Base-by-base conservation (phyloP, 495 filamentous ascomycete species). In the Penicillium ochrochloron region DNA sequence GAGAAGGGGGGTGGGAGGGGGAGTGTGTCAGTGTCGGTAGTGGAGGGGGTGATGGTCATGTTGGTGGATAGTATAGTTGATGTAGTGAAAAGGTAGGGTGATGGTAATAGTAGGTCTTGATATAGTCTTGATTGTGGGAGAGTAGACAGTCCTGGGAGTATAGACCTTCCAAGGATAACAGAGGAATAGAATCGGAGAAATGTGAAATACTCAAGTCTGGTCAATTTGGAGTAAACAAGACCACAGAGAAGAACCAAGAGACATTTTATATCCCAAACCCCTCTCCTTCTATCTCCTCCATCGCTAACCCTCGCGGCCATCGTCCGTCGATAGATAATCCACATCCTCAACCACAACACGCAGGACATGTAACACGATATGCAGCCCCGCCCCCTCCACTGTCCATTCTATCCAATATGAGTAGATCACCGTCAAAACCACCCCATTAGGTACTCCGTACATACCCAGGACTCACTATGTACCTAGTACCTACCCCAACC, bases 1-100 rank as follows among this genome's bases (percentile, higher is more conserved):
- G 82, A 76, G 69, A 89, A 88, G 44, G 85, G 85, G 41, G 82
- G 73, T 21, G 86, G 85, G 59, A 87, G 85, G 62, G 70, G 50
- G 35, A 73, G 33, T 0, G 63, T 37, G 33, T 59, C 19, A 2
- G 63, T 37, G 33, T 59, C 19, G 37, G 62, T 64, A 23, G 44
- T 35, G 37, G 27, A 31, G 29, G 44, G 12, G 15, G 25, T 33
- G 51, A 31, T 54, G 15, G 51, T 31, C 27, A 31, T 54, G 21
- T 27, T 54, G 19, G 27, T 52, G 19, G 19, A 48, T 21, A 10
- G 39, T 42, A n/a, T 33, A 33, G 31, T 33, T 33, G 31, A 33
- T 33, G 7, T 33, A 6, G 39, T 42, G 39, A 5, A 17, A 15
- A 39, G 5, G 17, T 9, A 21, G 0, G 42, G 42, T 10, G 8